Evolutionary conservation across 768 basidiomycete species (phyloP).

Genomic region (Pleurotus eryngii): DNA sequence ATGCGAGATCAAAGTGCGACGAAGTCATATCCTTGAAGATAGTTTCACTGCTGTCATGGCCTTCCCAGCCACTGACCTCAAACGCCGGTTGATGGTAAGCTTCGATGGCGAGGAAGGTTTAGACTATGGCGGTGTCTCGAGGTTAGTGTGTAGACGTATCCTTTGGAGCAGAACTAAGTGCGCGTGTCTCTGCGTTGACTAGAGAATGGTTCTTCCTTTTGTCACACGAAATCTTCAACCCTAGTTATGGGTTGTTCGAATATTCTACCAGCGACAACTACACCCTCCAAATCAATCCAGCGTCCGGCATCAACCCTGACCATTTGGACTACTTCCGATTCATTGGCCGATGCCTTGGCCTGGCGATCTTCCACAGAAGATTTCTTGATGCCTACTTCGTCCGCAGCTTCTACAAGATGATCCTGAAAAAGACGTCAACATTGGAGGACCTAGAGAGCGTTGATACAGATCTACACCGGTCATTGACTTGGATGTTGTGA

Average conservation of each 20-base stretch:
- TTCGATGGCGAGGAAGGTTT: conserved; percentile 81
- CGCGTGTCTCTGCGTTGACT: conserved; percentile 8
- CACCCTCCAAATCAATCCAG: conserved; percentile 77
- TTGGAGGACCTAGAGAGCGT: conserved; percentile 68
- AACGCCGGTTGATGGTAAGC: conserved; percentile 66
- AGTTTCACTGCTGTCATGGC: conserved; percentile 85
- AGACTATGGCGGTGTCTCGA: conserved; percentile 75
- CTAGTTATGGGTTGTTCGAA: conserved; percentile 78
- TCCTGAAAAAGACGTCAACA: conserved; percentile 56
- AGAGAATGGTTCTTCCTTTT: conserved; percentile 88
- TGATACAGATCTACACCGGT: conserved; percentile 65
- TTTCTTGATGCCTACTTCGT: conserved; percentile 83
- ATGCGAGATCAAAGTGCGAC: conserved; percentile 81
- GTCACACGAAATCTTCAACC: conserved; percentile 81
- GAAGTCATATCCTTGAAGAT: conserved; percentile 82
- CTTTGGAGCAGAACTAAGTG: neutral
- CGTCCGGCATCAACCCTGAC: conserved; percentile 72
- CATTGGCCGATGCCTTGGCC: conserved; percentile 69
- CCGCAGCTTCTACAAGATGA: conserved; percentile 78
- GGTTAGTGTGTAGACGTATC: conserved; percentile 34
- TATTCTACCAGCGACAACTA: conserved; percentile 81
- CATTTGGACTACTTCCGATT: conserved; percentile 82
- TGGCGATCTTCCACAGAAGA: conserved; percentile 74
- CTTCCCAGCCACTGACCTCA: conserved; percentile 65
- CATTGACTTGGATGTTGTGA: conserved; percentile 73